Evolutionary conservation across 2,329 filamentous ascomycete species (phyloP).

Genomic region (Ophiostoma sp.): DNA sequence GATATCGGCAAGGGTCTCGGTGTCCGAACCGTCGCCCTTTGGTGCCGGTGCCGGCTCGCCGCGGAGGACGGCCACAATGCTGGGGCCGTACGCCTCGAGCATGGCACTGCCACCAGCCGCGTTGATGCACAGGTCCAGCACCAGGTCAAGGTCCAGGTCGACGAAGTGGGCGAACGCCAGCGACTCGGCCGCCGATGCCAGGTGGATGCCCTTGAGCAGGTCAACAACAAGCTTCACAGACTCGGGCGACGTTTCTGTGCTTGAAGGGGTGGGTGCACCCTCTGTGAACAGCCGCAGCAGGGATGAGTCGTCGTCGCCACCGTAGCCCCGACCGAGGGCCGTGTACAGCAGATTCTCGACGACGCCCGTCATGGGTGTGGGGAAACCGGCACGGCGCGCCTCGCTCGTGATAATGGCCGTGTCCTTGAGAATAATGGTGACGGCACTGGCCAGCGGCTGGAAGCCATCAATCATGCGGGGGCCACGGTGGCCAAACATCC

Average conservation of each 20-base stretch:
- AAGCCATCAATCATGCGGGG: constrained; percentile 56
- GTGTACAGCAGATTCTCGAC: constrained; percentile 67
- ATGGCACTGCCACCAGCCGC: constrained; percentile 47
- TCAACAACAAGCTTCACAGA: constrained; percentile 38
- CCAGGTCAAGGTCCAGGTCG: constrained; percentile 47
- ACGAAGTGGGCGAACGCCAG: constrained; percentile 45
- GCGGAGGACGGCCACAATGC: constrained; percentile 42
- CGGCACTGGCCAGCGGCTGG: constrained; percentile 57
- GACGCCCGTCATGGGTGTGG: constrained; percentile 59
- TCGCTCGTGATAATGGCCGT: constrained; percentile 67
- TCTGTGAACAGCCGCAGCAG: constrained; percentile 47
- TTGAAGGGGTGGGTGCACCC: constrained; percentile 31
- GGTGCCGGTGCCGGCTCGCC: constrained; percentile 33
- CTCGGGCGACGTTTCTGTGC: neutral
- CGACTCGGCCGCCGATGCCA: constrained; percentile 46
- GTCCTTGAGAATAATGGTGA: constrained; percentile 63
- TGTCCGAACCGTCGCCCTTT: constrained; percentile 26
- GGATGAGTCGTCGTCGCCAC: constrained; percentile 47
- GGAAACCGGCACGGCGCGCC: constrained; percentile 58
- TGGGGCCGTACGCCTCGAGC: constrained; percentile 41
- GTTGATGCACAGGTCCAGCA: constrained; percentile 48
- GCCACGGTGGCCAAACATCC: constrained; percentile 62
- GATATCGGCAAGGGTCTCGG: constrained; percentile 36
- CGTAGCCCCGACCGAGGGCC: constrained; percentile 58
- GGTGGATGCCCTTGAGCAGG: constrained; percentile 47